Conservation (phyloP, 768 basidiomycete species). For the Rhizopogon rudus region DNA sequence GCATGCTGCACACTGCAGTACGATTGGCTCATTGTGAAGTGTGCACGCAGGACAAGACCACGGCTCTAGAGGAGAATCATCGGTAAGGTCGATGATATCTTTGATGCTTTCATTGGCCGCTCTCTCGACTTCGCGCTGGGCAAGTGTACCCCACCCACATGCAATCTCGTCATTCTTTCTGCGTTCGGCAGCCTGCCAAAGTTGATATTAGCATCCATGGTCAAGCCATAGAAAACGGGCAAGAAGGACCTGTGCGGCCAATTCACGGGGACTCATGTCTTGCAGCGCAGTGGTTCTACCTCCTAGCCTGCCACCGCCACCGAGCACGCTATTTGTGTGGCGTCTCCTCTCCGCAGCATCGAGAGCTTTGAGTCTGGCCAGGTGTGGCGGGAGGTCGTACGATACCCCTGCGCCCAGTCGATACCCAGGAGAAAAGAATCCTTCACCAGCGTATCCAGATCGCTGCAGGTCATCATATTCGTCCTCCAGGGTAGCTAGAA, state of each 20-base stretch:
- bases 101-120: slow-evolving; percentile 64
- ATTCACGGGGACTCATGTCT: slow-evolving; percentile 58
- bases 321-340: slow-evolving; percentile 37
- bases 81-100: slow-evolving; percentile 52
- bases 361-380: slow-evolving; percentile 63
- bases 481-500: slow-evolving; percentile 67
- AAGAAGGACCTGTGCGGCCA: slow-evolving; percentile 60
- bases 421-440: slow-evolving; percentile 76
- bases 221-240: not conserved
- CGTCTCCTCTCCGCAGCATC: slow-evolving; percentile 77
- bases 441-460: slow-evolving; percentile 87
- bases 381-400: slow-evolving; percentile 61
- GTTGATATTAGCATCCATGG: not conserved
- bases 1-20: slow-evolving; percentile 57
- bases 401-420: slow-evolving; percentile 64
- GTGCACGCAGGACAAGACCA: slow-evolving; percentile 58
- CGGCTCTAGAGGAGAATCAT: slow-evolving; percentile 19
- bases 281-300: slow-evolving; percentile 36
- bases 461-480: slow-evolving; percentile 79
- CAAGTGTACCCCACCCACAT: slow-evolving; percentile 60
- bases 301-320: slow-evolving; percentile 58
- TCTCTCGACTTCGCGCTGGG: slow-evolving; percentile 59
- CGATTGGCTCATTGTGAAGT: slow-evolving; percentile 45
- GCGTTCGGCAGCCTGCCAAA: slow-evolving; percentile 77
- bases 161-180: slow-evolving; percentile 67